Evolutionary conservation across 768 basidiomycete genomes (phyloP).

Genomic region (Rhizopogon roseolus): DNA sequence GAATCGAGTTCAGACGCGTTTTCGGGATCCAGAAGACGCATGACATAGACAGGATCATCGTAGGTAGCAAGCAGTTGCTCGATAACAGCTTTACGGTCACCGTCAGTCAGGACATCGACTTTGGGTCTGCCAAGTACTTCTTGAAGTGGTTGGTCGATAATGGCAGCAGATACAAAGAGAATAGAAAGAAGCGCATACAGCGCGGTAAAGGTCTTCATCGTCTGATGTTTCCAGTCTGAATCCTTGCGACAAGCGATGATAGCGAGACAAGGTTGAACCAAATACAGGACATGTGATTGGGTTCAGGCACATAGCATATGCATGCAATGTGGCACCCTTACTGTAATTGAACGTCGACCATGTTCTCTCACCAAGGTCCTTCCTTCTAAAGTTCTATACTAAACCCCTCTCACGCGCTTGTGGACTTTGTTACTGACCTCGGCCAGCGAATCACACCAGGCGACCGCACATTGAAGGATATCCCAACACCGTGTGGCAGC

Average conservation of each 20-base stretch:
- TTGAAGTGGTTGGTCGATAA: not conserved
- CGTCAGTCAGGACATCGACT: not conserved
- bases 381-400: too few species aligned
- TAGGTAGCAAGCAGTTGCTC: constrained; percentile 7
- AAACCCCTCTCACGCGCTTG: too few species aligned
- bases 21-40: constrained; percentile 10
- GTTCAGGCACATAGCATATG: too few species aligned
- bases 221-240: not conserved
- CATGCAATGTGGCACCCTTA: too few species aligned
- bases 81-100: constrained; percentile 3
- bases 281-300: too few species aligned
- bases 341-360: too few species aligned
- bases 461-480: too few species aligned
- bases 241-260: not conserved
- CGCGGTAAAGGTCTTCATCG: not conserved
- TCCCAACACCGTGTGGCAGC: too few species aligned
- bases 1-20: constrained; percentile 12
- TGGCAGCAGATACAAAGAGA: not conserved
- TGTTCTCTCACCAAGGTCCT: too few species aligned
- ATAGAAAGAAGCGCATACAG: not conserved
- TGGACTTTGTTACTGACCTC: too few species aligned
- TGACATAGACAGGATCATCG: constrained; percentile 11
- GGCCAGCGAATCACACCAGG: too few species aligned
- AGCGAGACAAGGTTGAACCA: not conserved
- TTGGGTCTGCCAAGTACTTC: not conserved